These are phyloP conservation scores for Nepenthes gracilis DNA, from an alignment of 148 eudicot genomes.

Conservation along the genomic window DNA sequence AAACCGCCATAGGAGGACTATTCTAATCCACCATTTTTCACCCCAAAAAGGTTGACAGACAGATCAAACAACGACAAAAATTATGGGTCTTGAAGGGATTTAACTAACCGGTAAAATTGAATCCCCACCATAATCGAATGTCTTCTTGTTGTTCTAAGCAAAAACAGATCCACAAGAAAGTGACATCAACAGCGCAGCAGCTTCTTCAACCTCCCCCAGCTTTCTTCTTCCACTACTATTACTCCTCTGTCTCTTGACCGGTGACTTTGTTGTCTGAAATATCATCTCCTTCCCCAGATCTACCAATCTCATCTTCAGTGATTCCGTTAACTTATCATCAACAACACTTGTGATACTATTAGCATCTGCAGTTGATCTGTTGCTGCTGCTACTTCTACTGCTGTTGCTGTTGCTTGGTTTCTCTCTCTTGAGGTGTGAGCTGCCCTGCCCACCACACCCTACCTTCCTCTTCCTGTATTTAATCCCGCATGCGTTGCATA, in stretches of 20 bases:
- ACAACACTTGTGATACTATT: background rate
- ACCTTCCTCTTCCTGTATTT: constrained; percentile 42
- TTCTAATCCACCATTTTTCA: too few species aligned
- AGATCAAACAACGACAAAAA: too few species aligned
- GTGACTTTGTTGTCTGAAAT: constrained; percentile 1
- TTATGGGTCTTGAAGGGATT: too few species aligned
- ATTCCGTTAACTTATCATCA: background rate
- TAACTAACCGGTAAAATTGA: too few species aligned
- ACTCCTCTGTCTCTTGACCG: constrained; percentile 22
- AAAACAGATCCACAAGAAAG: constrained; percentile 9
- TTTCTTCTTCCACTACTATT: constrained; percentile 2
- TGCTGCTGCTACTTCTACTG: background rate
- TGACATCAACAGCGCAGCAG: constrained; percentile 9
- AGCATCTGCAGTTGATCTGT: background rate
- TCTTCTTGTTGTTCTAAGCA: constrained; percentile 2
- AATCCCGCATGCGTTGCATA: constrained; percentile 75
- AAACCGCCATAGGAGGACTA: too few species aligned
- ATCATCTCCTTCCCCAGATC: constrained; percentile 11
- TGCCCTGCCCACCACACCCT: constrained; percentile 3
- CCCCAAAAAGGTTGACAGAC: too few species aligned
- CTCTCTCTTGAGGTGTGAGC: constrained; percentile 7
- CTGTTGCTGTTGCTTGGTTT: constrained; percentile 3
- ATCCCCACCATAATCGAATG: too few species aligned
- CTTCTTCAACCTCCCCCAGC: constrained; percentile 9
- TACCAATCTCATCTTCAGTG: constrained; percentile 19